Base-by-base conservation (phyloP, 257 asterid species). In the Orobanche coerulescens region DNA sequence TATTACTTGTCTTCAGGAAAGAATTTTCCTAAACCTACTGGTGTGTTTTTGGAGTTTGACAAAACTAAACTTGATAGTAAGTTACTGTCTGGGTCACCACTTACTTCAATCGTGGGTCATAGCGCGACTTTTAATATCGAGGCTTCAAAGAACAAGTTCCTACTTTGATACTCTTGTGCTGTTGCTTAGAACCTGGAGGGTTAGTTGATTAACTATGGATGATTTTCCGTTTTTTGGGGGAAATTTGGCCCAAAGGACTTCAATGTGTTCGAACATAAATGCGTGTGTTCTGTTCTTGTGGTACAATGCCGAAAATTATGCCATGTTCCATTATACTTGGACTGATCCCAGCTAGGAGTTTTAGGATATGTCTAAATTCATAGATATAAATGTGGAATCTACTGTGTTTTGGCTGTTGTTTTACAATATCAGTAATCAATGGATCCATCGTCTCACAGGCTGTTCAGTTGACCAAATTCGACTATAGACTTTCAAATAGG, bases 401-500 rank as follows among this genome's bases (percentile, higher is more conserved):
- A 13, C 7, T 28, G 39, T 39, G 47, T 68, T 39, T 60, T 47
- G 12, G 51, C 25, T 47, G 28, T 50, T 63, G 58, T 19, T 51
- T 36, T 71, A 43, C 24, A 53, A 48, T 26, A 60, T 47, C 16
- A 42, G 63, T 69, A 58, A 58, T 53, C 30, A 55, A 13, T 25
- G 68, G 48, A 37, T 20, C 65, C 28, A 30, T 72, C 61, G 58
- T 76, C 56, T 76, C 52, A 55, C 94, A 93, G 97, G 99, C 96
- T 70, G 80, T 93, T 62, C 88, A 81, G 82, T 75, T 93, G 78
- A 85, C 83, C 79, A 93, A 89, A 74, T 93, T 81, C 62, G 97
- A 93, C 76, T 93, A 93, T 58, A 87, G 97, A 71, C 99, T 93
- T 78, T 71, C 99, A 65, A 93, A 89, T 80, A 83, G 69, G 78